Percentiles rank a stretch among this genome's conserved stretches.
phyloP scores from a whole-genome alignment of 1,284 basidiomycete genomes.

The Bjerkandera adusta region DNA sequence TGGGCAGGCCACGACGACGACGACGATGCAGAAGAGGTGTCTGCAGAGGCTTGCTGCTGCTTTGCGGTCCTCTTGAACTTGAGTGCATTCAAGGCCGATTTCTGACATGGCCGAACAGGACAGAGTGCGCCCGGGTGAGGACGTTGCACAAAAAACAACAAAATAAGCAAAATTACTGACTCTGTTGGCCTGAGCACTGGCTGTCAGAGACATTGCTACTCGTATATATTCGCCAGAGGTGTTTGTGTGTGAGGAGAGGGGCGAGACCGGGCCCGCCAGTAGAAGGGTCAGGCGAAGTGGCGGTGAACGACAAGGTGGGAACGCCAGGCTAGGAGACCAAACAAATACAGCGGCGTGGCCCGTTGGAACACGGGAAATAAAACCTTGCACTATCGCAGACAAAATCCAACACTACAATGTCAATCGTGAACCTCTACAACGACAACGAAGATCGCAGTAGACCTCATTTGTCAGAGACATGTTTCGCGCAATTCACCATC shows the following conservation, averaged over 20 bases:
- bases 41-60: constrained; percentile 35
- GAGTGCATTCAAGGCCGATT: constrained; percentile 57
- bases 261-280: constrained; percentile 1
- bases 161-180: constrained; percentile 33
- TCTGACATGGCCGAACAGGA: constrained; percentile 35
- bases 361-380: too few relatives aligned
- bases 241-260: background rate
- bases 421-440: background rate
- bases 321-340: constrained; percentile 11
- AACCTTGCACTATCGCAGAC: too few relatives aligned
- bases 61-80: constrained; percentile 51
- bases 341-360: constrained; percentile 5
- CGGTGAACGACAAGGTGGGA: constrained; percentile 15
- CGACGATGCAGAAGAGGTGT: constrained; percentile 28
- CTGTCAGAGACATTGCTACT: constrained; percentile 39
- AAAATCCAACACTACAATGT: too few relatives aligned
- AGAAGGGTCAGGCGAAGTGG: constrained; percentile 7
- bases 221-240: constrained; percentile 5
- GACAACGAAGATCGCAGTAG: too few relatives aligned
- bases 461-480: too few relatives aligned
- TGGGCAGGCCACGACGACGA: constrained; percentile 16
- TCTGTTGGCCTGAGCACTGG: constrained; percentile 36
- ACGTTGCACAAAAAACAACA: constrained; percentile 17
- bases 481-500: background rate
- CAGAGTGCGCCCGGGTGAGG: constrained; percentile 23